Conservation (phyloP, 225 moss, liverwort and hornwort species). For the Asterella californica region DNA sequence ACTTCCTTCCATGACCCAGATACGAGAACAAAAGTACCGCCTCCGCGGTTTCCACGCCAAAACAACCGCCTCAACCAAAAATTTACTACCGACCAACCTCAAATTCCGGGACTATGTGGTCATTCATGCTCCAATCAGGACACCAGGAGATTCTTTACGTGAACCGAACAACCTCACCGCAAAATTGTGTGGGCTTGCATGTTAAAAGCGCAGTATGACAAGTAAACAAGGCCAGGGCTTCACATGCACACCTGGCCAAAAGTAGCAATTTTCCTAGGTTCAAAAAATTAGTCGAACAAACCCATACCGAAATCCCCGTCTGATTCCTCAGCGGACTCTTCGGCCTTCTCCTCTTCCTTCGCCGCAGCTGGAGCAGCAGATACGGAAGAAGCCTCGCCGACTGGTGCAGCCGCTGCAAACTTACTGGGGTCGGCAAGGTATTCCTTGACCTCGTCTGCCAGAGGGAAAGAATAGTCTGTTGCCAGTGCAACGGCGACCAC, state of each 20-base stretch:
- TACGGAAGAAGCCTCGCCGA: constrained; percentile 3
- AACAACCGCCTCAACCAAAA: too few species aligned
- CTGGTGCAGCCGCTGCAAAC: constrained; percentile 57
- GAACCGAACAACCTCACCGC: neutral
- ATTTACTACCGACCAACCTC: too few species aligned
- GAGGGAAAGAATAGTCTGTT: constrained; percentile 88
- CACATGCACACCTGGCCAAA: neutral
- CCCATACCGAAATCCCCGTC: constrained; percentile 91
- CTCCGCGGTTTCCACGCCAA: too few species aligned
- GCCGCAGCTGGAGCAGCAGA: constrained; percentile 41
- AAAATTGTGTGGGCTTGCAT: constrained; percentile 12
- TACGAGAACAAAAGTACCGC: too few species aligned
- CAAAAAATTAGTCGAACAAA: constrained; percentile 38
- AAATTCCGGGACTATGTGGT: too few species aligned
- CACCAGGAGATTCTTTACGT: too few species aligned
- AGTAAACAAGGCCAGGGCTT: neutral
- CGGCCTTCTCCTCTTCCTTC: constrained; percentile 45
- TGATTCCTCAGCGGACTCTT: constrained; percentile 74
- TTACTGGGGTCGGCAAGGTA: constrained; percentile 88
- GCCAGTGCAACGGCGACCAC: constrained; percentile 80
- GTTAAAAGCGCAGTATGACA: neutral
- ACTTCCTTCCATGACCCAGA: too few species aligned
- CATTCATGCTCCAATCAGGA: too few species aligned
- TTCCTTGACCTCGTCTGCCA: constrained; percentile 83
- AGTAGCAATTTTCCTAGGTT: neutral